Conservation (phyloP, 495 filamentous ascomycete species). For the Lasiosphaeria ovina region DNA sequence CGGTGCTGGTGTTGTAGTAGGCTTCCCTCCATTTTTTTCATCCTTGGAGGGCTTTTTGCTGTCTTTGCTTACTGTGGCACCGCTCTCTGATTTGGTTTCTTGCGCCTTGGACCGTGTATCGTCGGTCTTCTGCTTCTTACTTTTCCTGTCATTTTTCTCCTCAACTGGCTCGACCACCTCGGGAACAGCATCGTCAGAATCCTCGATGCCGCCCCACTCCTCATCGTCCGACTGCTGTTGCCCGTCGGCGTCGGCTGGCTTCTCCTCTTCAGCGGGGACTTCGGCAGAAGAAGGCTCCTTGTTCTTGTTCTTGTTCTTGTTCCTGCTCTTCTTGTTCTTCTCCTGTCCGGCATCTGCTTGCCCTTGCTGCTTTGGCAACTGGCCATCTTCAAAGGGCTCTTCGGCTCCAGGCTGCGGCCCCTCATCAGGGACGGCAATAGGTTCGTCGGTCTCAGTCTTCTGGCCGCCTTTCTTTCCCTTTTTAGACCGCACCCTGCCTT, state of each 20-base stretch:
- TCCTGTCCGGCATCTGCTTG: constrained; percentile 12
- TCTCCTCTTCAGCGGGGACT: constrained; percentile 1
- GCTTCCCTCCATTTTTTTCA: constrained; percentile 10
- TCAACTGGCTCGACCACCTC: constrained; percentile 18
- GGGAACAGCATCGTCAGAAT: constrained; percentile 8
- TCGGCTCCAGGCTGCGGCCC: neutral
- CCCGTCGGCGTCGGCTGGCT: constrained; percentile 9
- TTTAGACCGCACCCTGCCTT: constrained; percentile 23
- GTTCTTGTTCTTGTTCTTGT: constrained; percentile 34
- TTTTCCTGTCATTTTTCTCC: constrained; percentile 38
- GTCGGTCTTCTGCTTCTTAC: constrained; percentile 31
- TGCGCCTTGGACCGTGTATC: constrained; percentile 11
- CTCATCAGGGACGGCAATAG: neutral
- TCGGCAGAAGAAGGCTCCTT: constrained; percentile 11
- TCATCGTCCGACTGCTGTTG: constrained; percentile 7
- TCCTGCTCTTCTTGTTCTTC: constrained; percentile 42
- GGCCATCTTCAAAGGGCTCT: neutral
- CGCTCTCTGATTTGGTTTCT: constrained; percentile 4
- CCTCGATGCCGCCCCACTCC: constrained; percentile 25
- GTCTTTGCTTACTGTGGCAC: too few species aligned
- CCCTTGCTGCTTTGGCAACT: neutral
- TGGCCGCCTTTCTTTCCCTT: constrained; percentile 15
- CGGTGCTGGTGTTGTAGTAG: constrained; percentile 19
- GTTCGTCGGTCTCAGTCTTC: neutral
- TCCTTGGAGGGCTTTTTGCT: constrained; percentile 1